Evolutionary conservation across 2,329 filamentous ascomycete species (phyloP).

Genomic region (Aspergillus texensis): DNA sequence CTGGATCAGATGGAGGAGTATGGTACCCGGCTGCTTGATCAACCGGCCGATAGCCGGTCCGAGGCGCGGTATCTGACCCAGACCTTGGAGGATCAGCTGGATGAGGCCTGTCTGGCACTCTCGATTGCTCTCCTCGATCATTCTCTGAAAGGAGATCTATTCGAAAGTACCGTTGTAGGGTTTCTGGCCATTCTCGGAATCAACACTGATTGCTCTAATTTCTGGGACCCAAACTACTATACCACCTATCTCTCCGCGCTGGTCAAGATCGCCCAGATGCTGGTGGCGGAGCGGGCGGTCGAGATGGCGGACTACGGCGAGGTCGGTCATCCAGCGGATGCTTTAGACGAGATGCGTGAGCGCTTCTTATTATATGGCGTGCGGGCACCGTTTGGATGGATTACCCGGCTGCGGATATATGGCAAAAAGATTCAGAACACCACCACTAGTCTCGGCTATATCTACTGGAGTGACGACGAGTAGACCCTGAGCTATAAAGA

Average conservation of each 20-base stretch:
- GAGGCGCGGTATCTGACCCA: no score
- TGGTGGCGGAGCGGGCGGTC: neutral
- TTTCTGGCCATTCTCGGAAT: neutral
- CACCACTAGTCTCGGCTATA: constrained; percentile 8
- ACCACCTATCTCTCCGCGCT: constrained; percentile 6
- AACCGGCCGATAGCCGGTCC: no score
- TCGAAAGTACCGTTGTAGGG: neutral
- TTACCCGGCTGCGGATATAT: neutral
- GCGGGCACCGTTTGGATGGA: neutral
- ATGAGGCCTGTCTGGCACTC: neutral
- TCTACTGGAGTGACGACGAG: constrained; percentile 12
- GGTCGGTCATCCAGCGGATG: neutral
- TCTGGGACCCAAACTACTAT: constrained; percentile 2
- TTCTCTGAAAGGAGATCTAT: neutral
- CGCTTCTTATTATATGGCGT: neutral
- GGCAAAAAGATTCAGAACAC: constrained; percentile 11
- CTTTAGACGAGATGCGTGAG: neutral
- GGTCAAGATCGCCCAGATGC: constrained; percentile 9
- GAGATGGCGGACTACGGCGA: neutral
- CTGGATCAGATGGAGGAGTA: no score
- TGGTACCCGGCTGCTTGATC: no score
- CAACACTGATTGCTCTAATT: neutral
- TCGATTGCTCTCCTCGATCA: neutral
- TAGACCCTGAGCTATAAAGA: constrained; percentile 10
- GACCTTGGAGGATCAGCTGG: neutral